phyloP scores from a whole-genome alignment of 441 rosid species.

The Eruca vesicaria region DNA sequence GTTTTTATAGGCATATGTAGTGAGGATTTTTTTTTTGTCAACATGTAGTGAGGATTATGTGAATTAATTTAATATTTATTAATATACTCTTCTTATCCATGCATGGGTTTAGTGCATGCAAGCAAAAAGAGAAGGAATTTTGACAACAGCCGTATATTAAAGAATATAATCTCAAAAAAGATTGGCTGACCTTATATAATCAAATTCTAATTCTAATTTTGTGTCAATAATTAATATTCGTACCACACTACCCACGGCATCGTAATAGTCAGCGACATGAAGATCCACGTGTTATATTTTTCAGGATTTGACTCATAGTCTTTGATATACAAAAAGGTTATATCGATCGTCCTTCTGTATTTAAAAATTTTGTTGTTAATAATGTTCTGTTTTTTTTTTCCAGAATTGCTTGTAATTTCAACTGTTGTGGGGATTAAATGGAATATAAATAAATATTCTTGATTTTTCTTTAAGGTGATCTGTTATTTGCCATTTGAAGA shows the following conservation, averaged over 20 bases:
- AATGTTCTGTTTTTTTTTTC: neutral
- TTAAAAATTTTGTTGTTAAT: neutral
- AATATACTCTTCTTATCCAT: neutral
- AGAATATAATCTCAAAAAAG: constrained; percentile 9
- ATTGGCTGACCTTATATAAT: constrained; percentile 12
- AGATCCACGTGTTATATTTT: neutral
- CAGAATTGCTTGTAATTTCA: neutral
- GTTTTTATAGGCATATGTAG: constrained; percentile 10
- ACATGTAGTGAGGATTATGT: neutral
- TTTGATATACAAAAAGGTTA: neutral
- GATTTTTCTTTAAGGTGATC: neutral
- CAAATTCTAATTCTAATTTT: constrained; percentile 8
- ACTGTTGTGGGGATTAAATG: neutral
- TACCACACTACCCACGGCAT: neutral
- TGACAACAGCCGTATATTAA: constrained; percentile 13
- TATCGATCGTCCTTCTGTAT: neutral
- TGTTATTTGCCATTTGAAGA: neutral
- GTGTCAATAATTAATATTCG: constrained; percentile 6
- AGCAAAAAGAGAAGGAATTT: constrained; percentile 10
- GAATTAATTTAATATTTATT: neutral
- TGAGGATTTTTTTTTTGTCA: neutral
- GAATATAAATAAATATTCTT: neutral
- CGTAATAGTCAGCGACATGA: neutral
- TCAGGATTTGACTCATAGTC: neutral
- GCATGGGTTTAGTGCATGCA: constrained; percentile 3